These are phyloP conservation scores for Exophiala lecanii-corni DNA, from an alignment of 2,329 filamentous ascomycete genomes.

Conservation along the genomic window DNA sequence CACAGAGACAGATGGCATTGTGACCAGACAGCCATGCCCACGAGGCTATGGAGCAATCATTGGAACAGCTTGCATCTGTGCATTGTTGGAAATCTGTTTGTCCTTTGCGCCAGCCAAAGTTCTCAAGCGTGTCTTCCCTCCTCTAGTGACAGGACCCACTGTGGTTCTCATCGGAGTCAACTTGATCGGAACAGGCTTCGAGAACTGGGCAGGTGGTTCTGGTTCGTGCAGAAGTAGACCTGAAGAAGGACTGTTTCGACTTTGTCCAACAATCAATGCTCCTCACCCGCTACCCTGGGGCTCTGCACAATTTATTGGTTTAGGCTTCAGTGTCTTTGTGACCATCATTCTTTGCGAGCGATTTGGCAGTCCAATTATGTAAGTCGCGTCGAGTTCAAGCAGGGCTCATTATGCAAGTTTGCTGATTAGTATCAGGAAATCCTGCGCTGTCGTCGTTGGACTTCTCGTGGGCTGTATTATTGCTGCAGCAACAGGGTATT, in stretches of 20 bases:
- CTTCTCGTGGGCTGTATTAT: constrained; percentile 63
- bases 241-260: constrained; percentile 43
- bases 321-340: constrained; percentile 63
- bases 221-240: constrained; percentile 41
- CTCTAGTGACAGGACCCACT: constrained; percentile 63
- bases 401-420: no score
- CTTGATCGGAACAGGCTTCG: constrained; percentile 58
- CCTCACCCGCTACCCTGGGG: constrained; percentile 61
- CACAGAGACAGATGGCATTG: constrained; percentile 53
- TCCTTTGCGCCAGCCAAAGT: constrained; percentile 59
- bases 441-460: constrained; percentile 59
- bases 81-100: constrained; percentile 57
- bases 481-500: constrained; percentile 62
- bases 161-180: constrained; percentile 63
- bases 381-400: not conserved
- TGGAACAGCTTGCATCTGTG: constrained; percentile 48
- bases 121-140: constrained; percentile 61
- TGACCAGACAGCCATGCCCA: constrained; percentile 55
- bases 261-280: constrained; percentile 56
- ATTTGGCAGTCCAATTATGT: constrained; percentile 64
- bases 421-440: constrained; percentile 50
- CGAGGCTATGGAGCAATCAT: constrained; percentile 62
- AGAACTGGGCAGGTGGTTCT: constrained; percentile 62
- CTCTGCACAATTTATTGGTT: constrained; percentile 59
- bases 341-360: constrained; percentile 64